Percentiles rank a stretch among this genome's conserved stretches.
Conservation (phyloP, 176 grass and related monocot species). For the Poa annua region DNA sequence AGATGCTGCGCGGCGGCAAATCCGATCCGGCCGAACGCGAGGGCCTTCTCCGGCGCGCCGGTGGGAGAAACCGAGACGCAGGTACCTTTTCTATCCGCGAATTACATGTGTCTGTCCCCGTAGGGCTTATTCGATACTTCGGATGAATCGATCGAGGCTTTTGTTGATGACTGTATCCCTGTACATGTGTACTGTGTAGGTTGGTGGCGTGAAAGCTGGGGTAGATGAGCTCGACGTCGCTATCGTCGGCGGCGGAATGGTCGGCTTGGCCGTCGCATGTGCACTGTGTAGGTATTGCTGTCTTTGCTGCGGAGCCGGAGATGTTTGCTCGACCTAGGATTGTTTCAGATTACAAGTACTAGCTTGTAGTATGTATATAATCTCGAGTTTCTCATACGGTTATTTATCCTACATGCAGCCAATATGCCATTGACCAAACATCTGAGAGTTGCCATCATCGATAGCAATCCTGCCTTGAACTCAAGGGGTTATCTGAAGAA, state of each 20-base stretch:
- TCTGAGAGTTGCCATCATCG: constrained; percentile 69
- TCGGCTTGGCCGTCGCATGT: constrained; percentile 84
- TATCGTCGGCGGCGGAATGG: constrained; percentile 94
- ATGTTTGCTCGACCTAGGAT: no score
- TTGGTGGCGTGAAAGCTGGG: constrained; percentile 27
- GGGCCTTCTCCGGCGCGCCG: constrained; percentile 26
- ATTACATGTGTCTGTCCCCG: not conserved
- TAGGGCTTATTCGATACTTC: not conserved
- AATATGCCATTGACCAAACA: constrained; percentile 80
- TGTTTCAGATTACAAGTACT: constrained; percentile 20
- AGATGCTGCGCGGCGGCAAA: constrained; percentile 40
- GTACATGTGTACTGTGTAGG: constrained; percentile 22
- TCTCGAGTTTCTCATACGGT: constrained; percentile 10
- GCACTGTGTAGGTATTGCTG: constrained; percentile 90
- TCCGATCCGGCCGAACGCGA: constrained; percentile 33
- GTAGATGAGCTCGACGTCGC: constrained; percentile 67
- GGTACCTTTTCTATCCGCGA: not conserved
- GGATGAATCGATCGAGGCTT: constrained; percentile 1
- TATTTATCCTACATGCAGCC: constrained; percentile 51
- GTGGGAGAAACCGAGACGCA: not conserved
- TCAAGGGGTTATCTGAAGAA: constrained; percentile 64
- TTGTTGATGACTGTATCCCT: not conserved
- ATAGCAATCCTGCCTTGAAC: constrained; percentile 73
- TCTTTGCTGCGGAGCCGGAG: no score
- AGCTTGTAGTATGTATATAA: not conserved